Evolutionary conservation across 805 yeast species (phyloP).

Genomic region (Schwanniomyces vanrijiae): DNA sequence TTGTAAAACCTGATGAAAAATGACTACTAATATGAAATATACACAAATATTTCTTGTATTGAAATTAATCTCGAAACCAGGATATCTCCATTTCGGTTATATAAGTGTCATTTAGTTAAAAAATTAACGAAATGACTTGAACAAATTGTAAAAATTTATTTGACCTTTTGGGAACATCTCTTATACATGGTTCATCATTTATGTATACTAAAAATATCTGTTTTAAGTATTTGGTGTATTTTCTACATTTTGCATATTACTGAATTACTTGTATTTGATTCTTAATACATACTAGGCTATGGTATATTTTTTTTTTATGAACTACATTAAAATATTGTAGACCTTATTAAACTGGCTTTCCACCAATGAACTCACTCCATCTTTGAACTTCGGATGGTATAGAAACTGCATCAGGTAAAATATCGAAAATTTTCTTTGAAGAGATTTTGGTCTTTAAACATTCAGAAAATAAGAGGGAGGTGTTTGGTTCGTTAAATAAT

Average conservation of each 20-base stretch:
- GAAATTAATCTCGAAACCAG: too few relatives aligned
- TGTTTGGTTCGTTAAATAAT: conserved; percentile 93
- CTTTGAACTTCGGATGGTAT: conserved; percentile 87
- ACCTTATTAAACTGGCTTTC: conserved; percentile 67
- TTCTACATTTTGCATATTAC: not conserved
- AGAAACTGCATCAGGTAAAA: conserved; percentile 37
- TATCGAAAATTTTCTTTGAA: conserved; percentile 51
- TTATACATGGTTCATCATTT: not conserved
- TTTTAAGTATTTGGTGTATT: not conserved
- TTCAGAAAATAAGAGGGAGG: conserved; percentile 81
- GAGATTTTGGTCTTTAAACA: conserved; percentile 73
- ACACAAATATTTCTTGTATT: too few relatives aligned
- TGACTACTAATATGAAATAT: too few relatives aligned
- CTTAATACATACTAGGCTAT: not conserved
- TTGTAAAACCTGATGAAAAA: too few relatives aligned
- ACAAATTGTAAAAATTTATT: too few relatives aligned
- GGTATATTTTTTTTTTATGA: not conserved
- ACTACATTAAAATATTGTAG: not conserved
- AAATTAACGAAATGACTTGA: too few relatives aligned
- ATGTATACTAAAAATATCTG: not conserved
- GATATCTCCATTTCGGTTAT: too few relatives aligned
- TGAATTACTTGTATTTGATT: not conserved
- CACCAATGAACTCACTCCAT: conserved; percentile 97
- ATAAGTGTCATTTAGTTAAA: too few relatives aligned
- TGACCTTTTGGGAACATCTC: too few relatives aligned